Conservation (phyloP, 2,329 filamentous ascomycete genomes). For the Penicillium sp. region DNA sequence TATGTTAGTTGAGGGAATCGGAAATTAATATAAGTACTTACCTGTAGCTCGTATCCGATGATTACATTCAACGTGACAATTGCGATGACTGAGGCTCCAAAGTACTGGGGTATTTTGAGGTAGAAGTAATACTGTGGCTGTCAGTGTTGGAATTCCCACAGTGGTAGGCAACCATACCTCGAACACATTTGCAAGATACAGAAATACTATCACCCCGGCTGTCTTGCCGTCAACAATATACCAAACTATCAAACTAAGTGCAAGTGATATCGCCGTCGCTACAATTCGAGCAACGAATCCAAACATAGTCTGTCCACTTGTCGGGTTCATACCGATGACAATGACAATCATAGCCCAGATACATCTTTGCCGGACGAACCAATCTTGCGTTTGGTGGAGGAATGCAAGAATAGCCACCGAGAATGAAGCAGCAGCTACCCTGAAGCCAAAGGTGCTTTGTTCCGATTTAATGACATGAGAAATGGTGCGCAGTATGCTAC, state of each 20-base stretch:
- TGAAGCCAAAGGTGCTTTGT: conserved; percentile 68
- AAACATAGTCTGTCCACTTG: conserved; percentile 68
- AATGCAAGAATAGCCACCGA: conserved; percentile 68
- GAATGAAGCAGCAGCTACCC: conserved; percentile 70
- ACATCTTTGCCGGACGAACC: conserved; percentile 67
- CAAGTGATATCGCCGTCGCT: conserved; percentile 65
- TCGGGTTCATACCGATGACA: conserved; percentile 67
- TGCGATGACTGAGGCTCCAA: conserved; percentile 60
- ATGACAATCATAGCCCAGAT: conserved; percentile 78
- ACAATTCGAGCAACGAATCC: conserved; percentile 65
- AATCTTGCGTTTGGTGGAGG: conserved; percentile 61
- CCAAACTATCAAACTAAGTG: conserved; percentile 64
- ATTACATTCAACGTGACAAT: conserved; percentile 62
- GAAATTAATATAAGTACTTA: not conserved
- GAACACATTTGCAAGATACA: conserved; percentile 65
- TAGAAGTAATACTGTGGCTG: conserved; percentile 60
- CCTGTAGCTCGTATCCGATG: conserved; percentile 71
- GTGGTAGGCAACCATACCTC: conserved; percentile 34
- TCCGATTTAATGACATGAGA: conserved; percentile 61
- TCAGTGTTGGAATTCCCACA: not conserved
- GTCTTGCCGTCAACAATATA: conserved; percentile 67
- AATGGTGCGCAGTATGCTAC: conserved; percentile 58
- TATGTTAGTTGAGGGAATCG: not conserved
- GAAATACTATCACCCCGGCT: conserved; percentile 65
- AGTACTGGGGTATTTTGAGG: conserved; percentile 65